Evolutionary conservation across 441 rosid genomes (phyloP).

Genomic region (Pelargonium myrrhifolium): DNA sequence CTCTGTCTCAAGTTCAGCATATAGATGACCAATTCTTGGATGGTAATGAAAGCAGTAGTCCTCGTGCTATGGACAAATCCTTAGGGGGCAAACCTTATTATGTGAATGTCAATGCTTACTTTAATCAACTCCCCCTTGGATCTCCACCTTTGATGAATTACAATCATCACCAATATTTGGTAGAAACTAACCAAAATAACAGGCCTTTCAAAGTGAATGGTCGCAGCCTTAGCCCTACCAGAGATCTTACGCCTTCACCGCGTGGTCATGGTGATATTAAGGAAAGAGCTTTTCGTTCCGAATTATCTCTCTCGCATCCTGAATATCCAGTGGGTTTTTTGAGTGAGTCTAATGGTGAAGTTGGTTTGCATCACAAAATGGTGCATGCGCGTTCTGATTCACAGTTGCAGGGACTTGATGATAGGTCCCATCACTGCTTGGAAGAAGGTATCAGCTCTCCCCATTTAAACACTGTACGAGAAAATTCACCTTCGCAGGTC

Average conservation of each 20-base stretch:
- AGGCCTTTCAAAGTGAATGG: constrained; percentile 28
- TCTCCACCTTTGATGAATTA: constrained; percentile 28
- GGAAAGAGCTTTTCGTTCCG: constrained; percentile 29
- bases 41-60: constrained; percentile 23
- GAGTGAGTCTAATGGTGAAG: constrained; percentile 1
- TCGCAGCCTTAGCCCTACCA: constrained; percentile 40
- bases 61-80: constrained; percentile 24
- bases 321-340: background rate
- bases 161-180: constrained; percentile 31
- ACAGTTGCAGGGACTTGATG: constrained; percentile 38
- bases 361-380: constrained; percentile 1
- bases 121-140: constrained; percentile 27
- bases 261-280: constrained; percentile 30
- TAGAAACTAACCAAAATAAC: constrained; percentile 30
- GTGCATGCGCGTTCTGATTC: constrained; percentile 45
- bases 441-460: constrained; percentile 28
- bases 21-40: constrained; percentile 22
- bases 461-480: constrained; percentile 29
- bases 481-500: constrained; percentile 33
- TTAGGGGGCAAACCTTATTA: constrained; percentile 28
- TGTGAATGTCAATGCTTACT: constrained; percentile 26
- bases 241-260: constrained; percentile 28
- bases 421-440: constrained; percentile 27
- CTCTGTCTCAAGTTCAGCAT: constrained; percentile 39
- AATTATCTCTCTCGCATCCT: background rate